Base-by-base conservation (phyloP, 1,284 basidiomycete species). In the Gymnopus androsaceus region DNA sequence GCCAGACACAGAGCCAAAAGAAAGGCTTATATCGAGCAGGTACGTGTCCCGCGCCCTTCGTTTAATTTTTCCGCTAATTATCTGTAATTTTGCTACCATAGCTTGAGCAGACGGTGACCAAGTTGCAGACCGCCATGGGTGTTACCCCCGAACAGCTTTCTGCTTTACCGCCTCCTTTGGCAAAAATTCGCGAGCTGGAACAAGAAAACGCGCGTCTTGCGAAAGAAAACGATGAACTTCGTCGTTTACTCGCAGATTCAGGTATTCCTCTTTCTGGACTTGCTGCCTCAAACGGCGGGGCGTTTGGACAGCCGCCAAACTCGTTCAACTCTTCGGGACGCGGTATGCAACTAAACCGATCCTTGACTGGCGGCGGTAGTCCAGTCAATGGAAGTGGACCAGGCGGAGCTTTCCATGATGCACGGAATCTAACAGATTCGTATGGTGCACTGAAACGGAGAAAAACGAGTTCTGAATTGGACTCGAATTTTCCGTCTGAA, bases 1-100 rank as follows among this genome's bases (percentile, higher is more conserved):
- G 91, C 92, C 52, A 79, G 92, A 65, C 92, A 95, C 77, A 84
- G 92, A 55, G 93, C 92, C 68, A 95, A 95, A 74, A 82, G 93
- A 72, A 95, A 95, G 77, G 92, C 92, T 11, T 94, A 95, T 75
- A 91, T 95, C 66, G 92, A 94, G 65, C 87, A 92, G 76, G 92
- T 91, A 60, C 61, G 80, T 73, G 51, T 36, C 52, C 56, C 55
- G 34, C 57, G 30, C 59, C 56, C 36, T 36, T 46, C 21, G 25
- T 57, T 52, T 38, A 45, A 27, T 54, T 31, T 19, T 52, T 38
- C 33, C 7, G 28, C 46, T 50, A 49, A 48, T 63, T 57, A 42
- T 44, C 49, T n/a, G n/a, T n/a, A n/a, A n/a, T n/a, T 61, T 60
- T 31, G 61, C 12, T 54, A 31, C 44, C 51, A 7, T 66, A 92